Percentiles rank a stretch among this genome's conserved stretches.
These are phyloP conservation scores for Neotropicomus parvogracilis DNA, from an alignment of 1,284 basidiomycete species.

Conservation along the genomic window DNA sequence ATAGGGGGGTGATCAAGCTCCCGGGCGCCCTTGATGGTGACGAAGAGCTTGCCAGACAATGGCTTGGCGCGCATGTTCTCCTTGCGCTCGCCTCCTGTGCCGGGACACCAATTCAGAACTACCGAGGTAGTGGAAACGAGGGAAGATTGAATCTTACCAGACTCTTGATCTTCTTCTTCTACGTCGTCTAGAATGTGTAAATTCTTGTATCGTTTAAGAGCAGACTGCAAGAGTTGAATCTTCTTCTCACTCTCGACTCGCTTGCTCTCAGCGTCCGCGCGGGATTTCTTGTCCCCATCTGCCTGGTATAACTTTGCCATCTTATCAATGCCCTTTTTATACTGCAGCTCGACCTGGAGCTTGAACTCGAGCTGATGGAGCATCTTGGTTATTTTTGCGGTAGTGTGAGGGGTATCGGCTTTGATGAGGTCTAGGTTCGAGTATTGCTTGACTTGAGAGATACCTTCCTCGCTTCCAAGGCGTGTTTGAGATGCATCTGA, in stretches of 20 bases:
- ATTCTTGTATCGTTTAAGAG: constrained; percentile 95
- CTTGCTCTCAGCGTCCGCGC: constrained; percentile 90
- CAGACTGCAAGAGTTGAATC: constrained; percentile 88
- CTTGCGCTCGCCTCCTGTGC: constrained; percentile 85
- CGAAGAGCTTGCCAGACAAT: constrained; percentile 88
- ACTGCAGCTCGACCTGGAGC: constrained; percentile 96
- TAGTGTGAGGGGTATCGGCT: constrained; percentile 94
- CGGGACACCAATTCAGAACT: constrained; percentile 38
- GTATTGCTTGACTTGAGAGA: constrained; percentile 58
- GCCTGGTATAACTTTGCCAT: constrained; percentile 95
- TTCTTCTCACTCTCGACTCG: constrained; percentile 94
- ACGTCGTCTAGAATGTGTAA: constrained; percentile 90
- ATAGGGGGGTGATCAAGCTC: constrained; percentile 94
- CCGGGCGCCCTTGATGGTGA: constrained; percentile 85
- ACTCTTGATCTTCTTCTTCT: constrained; percentile 66
- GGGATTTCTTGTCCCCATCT: constrained; percentile 93
- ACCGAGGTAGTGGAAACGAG: background rate
- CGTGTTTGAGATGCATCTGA: constrained; percentile 29
- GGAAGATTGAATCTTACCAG: constrained; percentile 38
- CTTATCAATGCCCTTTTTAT: constrained; percentile 98
- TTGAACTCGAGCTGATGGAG: constrained; percentile 99
- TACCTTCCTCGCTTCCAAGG: constrained; percentile 38
- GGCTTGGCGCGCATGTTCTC: constrained; percentile 89
- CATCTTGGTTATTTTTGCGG: constrained; percentile 97
- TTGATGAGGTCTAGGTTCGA: constrained; percentile 91